A percentile compares a stretch with the other conserved stretches of the same genome.
These are phyloP conservation scores for Gossypium stocksii DNA, from an alignment of 345 rosid genomes.

Conservation along the genomic window DNA sequence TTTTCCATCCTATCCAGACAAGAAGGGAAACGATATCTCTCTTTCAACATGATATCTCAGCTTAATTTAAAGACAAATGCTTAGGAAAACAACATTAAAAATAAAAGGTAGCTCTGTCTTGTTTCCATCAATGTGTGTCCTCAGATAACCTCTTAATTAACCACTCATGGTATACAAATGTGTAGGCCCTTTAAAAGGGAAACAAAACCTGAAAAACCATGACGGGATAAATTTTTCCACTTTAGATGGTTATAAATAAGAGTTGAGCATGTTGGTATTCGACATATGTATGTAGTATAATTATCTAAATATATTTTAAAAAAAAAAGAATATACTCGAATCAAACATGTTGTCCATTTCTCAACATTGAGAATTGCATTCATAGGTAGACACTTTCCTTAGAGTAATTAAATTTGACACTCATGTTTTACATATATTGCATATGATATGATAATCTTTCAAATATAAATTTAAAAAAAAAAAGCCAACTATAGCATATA, in stretches of 20 bases:
- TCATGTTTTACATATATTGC: not conserved
- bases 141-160: not conserved
- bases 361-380: no score
- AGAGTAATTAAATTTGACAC: no score
- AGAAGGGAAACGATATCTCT: conserved; percentile 14
- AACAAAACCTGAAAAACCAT: not conserved
- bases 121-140: not conserved
- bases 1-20: not conserved
- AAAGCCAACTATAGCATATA: not conserved
- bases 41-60: conserved; percentile 15
- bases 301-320: no score
- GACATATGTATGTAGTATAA: no score
- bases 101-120: not conserved
- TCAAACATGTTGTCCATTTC: no score
- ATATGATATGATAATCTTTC: not conserved
- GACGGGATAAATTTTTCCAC: no score
- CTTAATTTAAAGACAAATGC: conserved; percentile 11
- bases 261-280: no score
- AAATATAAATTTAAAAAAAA: not conserved
- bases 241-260: no score
- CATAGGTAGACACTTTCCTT: no score
- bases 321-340: no score
- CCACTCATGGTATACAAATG: not conserved
- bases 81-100: conserved; percentile 1
- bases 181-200: not conserved